Evolutionary conservation across 1,284 basidiomycete genomes (phyloP).

Genomic region (Coniferiporia sulphurascens): DNA sequence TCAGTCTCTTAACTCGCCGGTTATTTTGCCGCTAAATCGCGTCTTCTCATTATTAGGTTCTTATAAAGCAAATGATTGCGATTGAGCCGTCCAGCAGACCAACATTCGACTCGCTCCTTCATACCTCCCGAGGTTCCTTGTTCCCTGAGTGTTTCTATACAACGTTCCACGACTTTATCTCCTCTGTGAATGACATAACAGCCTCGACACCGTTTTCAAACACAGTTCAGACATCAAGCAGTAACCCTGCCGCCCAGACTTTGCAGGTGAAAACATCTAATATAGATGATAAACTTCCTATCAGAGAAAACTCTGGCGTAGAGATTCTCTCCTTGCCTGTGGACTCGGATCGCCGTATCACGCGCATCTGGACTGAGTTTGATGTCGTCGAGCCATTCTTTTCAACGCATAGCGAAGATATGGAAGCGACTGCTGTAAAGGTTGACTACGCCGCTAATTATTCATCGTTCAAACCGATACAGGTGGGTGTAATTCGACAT

Average conservation of each 20-base stretch:
- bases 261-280: constrained; percentile 24
- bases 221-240: constrained; percentile 28
- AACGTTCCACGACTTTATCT: constrained; percentile 87
- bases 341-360: constrained; percentile 76
- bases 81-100: constrained; percentile 76
- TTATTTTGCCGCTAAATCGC: constrained; percentile 16
- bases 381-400: constrained; percentile 73
- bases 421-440: constrained; percentile 47
- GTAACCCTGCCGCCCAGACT: constrained; percentile 29
- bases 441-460: constrained; percentile 43
- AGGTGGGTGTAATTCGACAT: constrained; percentile 36
- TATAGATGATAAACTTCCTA: constrained; percentile 25
- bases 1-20: not conserved
- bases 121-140: constrained; percentile 70
- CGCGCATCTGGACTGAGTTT: constrained; percentile 78
- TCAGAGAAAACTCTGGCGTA: constrained; percentile 24
- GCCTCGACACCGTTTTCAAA: constrained; percentile 37
- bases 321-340: constrained; percentile 46
- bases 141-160: constrained; percentile 94
- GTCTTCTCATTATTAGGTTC: constrained; percentile 46
- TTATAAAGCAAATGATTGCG: constrained; percentile 89
- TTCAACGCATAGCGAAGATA: constrained; percentile 41
- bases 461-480: constrained; percentile 51
- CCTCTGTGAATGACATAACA: constrained; percentile 71
- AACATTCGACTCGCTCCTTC: constrained; percentile 80